Evolutionary conservation across 495 filamentous ascomycete species (phyloP).

Genomic region (Trichoderma parareesei): DNA sequence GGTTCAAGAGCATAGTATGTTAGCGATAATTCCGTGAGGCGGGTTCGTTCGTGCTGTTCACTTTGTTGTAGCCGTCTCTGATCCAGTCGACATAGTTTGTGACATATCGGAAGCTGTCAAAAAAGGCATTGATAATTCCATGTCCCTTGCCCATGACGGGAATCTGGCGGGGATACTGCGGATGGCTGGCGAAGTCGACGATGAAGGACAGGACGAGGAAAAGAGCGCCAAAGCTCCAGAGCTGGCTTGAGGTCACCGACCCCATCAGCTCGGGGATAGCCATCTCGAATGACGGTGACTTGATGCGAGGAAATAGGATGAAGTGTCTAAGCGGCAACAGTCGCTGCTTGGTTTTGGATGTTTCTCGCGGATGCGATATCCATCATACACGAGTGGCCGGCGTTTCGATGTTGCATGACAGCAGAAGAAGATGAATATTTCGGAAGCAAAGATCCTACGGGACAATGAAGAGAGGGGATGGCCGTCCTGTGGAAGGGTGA

Average conservation of each 20-base stretch:
- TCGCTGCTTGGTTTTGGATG: background rate
- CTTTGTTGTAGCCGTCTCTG: conserved; percentile 28
- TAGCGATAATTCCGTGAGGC: background rate
- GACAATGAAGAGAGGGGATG: too few species aligned
- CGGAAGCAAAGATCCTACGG: too few species aligned
- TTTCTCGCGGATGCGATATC: too few species aligned
- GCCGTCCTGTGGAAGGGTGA: too few species aligned
- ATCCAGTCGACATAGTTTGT: conserved; percentile 25
- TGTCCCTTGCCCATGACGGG: conserved; percentile 25
- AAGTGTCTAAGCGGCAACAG: background rate
- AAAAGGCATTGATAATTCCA: conserved; percentile 21
- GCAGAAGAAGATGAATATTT: too few species aligned
- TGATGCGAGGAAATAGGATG: too few species aligned
- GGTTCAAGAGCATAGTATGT: background rate
- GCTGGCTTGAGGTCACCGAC: background rate
- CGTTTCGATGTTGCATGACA: too few species aligned
- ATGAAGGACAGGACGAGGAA: conserved; percentile 25
- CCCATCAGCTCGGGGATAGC: background rate
- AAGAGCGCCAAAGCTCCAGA: conserved; percentile 9
- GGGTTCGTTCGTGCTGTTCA: background rate
- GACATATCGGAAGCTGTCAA: conserved; percentile 25
- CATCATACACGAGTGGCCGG: too few species aligned
- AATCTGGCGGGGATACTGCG: conserved; percentile 24
- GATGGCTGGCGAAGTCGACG: conserved; percentile 26
- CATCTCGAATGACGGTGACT: background rate